Evolutionary conservation across 2,329 filamentous ascomycete genomes (phyloP), one percentile per base, ranked within the genome.

Genomic region (Diaporthe longicolla): DNA sequence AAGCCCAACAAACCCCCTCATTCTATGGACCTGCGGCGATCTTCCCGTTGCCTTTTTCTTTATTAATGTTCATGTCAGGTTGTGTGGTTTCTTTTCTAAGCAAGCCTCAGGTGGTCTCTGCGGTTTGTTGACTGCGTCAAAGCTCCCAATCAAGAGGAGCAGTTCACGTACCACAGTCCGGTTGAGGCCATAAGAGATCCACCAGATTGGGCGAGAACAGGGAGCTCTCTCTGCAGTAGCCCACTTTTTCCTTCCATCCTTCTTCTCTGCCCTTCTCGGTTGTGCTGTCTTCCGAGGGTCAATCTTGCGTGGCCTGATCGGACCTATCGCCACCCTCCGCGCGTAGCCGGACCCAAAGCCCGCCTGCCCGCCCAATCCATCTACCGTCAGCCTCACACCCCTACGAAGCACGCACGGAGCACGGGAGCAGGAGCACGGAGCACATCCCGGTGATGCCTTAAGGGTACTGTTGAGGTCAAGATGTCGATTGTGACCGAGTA

Each of bases 401-500:
- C 40, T 45, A 69, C 68, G 26, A 45, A 29, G 21, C 21, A 50
- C 45, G 48, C 35, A 54, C 50, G 35, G 54, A 65, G 57, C 52
- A 58, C 65, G 50, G 40, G 40, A 43, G 13, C 40, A 43, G 40
- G 59, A 40, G 59, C 66, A 61, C 40, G 26, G 52, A 32, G 68
- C 68, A 65, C 55, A 50, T 69, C 52, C 48, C 48, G 63, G 74
- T 75, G 66, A 75, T 75, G 74, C 69, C 72, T 74, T 48, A 17
- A n/a, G 45, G 72, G 72, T 70, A 29, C n/a, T 48, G 48, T 52
- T 75, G 61, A 74, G 73, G 70, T 65, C 71, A 76, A 72, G 70
- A 87, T 87, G 85, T 86, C 85, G 71, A 85, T 87, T 78, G 83
- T 86, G 77, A 79, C 83, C 80, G 85, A 87, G 85, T 86, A 82